Evolutionary conservation across 768 basidiomycete species (phyloP).

Genomic region (Dictyophora rubrovolvata): DNA sequence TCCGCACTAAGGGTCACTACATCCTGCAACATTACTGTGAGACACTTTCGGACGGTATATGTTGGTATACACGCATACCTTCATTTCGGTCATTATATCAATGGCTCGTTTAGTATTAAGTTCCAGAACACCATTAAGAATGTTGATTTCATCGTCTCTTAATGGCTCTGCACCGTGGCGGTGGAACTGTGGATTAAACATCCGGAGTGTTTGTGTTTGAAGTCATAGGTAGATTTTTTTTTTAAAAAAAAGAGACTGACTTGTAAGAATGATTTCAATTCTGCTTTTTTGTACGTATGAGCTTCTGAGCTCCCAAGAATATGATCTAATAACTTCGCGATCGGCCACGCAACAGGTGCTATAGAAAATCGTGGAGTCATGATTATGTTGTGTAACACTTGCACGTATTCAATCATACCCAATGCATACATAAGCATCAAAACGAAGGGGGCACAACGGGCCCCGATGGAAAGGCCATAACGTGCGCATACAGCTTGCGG

Average conservation of each 20-base stretch:
- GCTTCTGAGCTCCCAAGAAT: constrained; percentile 67
- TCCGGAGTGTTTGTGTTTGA: neutral
- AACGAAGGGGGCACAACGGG: constrained; percentile 67
- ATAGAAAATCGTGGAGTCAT: neutral
- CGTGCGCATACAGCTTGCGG: constrained; percentile 66
- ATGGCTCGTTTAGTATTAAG: constrained; percentile 47
- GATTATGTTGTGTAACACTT: no score
- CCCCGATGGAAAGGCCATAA: constrained; percentile 75
- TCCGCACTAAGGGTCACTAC: constrained; percentile 74
- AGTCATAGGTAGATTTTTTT: neutral
- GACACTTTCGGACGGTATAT: neutral
- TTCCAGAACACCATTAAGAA: constrained; percentile 48
- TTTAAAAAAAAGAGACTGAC: neutral
- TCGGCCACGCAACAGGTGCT: constrained; percentile 72
- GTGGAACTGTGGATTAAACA: constrained; percentile 43
- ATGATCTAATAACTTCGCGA: constrained; percentile 64
- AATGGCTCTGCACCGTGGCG: constrained; percentile 64
- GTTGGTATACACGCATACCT: constrained; percentile 25
- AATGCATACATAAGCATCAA: constrained; percentile 61
- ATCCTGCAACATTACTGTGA: constrained; percentile 37
- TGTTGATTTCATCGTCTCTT: constrained; percentile 72
- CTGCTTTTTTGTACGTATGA: constrained; percentile 67
- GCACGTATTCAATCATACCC: constrained; percentile 19
- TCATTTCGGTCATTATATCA: constrained; percentile 71
- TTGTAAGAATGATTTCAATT: constrained; percentile 63